phyloP scores from a whole-genome alignment of 106 monocot genomes.

The Agapanthus africanus region DNA sequence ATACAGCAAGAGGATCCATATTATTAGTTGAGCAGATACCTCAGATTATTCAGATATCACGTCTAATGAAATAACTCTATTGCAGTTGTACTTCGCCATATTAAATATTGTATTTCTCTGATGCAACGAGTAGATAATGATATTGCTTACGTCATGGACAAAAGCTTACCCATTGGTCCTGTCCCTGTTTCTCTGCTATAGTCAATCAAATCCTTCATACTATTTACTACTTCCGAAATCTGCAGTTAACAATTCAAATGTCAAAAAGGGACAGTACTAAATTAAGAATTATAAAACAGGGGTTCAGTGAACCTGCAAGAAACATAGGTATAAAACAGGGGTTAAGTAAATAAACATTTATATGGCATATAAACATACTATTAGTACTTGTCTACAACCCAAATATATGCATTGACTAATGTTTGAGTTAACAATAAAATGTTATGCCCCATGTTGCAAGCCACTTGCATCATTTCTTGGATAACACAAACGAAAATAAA shows the following conservation, averaged over 20 bases:
- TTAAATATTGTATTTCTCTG: background rate
- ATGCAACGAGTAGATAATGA: no score
- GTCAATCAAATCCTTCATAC: conserved; percentile 98
- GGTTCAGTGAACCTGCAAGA: no score
- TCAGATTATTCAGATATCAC: background rate
- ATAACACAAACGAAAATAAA: background rate
- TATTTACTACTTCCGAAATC: conserved; percentile 94
- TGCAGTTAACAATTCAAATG: no score
- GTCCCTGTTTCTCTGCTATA: conserved; percentile 73
- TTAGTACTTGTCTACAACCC: no score
- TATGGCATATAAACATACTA: no score
- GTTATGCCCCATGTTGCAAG: background rate
- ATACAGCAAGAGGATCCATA: background rate
- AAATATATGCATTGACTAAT: background rate
- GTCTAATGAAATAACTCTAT: background rate
- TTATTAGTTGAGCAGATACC: background rate
- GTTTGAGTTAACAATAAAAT: background rate
- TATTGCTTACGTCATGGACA: no score
- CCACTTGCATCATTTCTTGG: background rate
- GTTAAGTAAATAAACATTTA: background rate
- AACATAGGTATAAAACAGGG: background rate
- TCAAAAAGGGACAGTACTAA: no score
- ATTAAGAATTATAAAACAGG: background rate
- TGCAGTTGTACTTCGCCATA: no score
- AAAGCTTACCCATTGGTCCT: conserved; percentile 87